Evolutionary conservation across 768 basidiomycete genomes (phyloP).

Genomic region (Leucogyrophana mollusca): DNA sequence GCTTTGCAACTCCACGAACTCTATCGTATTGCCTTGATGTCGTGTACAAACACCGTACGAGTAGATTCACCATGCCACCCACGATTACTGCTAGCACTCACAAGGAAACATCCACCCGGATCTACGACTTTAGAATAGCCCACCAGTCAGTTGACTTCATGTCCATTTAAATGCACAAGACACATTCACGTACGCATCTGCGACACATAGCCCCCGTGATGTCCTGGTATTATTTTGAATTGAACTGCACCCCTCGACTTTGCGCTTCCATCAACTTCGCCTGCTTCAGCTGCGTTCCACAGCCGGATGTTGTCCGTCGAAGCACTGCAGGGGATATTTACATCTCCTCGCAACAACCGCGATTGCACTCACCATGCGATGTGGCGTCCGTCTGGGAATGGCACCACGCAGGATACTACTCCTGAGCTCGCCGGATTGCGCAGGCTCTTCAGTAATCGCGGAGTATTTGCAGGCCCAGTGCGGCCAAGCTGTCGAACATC

Average conservation of each 20-base stretch:
- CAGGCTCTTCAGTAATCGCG: constrained; percentile 76
- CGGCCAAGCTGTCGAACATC: constrained; percentile 83
- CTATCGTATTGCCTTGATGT: constrained; percentile 57
- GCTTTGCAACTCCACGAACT: constrained; percentile 13
- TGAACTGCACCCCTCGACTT: constrained; percentile 69
- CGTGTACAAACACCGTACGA: constrained; percentile 86
- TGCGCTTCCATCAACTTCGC: constrained; percentile 61
- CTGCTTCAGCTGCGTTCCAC: constrained; percentile 87
- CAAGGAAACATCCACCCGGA: constrained; percentile 77
- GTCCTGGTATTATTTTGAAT: constrained; percentile 95
- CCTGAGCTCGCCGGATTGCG: constrained; percentile 88
- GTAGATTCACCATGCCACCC: constrained; percentile 95
- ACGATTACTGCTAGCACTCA: constrained; percentile 90
- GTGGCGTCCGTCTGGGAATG: constrained; percentile 91
- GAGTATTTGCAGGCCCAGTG: constrained; percentile 60
- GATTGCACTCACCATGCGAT: constrained; percentile 72
- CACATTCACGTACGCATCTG: constrained; percentile 73
- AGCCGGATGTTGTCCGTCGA: constrained; percentile 91
- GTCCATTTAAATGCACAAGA: constrained; percentile 10
- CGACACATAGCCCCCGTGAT: constrained; percentile 92
- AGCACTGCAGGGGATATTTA: constrained; percentile 51
- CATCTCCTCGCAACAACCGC: constrained; percentile 17
- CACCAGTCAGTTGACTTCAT: constrained; percentile 20
- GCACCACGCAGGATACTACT: constrained; percentile 86
- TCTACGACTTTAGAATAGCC: constrained; percentile 66